A percentile compares a stretch with the other conserved stretches of the same genome.
Conservation (phyloP, 2,329 filamentous ascomycete genomes). For the Cytospora schulzeri region DNA sequence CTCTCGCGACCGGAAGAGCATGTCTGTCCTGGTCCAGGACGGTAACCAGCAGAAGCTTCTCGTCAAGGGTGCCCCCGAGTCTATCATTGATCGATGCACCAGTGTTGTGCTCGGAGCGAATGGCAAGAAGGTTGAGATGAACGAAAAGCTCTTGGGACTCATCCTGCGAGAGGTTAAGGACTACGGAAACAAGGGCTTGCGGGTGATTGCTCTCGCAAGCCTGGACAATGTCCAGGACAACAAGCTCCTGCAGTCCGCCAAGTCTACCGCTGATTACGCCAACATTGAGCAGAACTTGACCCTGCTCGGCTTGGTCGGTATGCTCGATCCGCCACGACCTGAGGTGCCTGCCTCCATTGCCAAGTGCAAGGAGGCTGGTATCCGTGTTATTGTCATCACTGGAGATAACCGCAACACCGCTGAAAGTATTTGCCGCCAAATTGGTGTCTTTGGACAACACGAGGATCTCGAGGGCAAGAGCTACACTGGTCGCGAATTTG, state of each 20-base stretch:
- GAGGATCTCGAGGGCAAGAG: conserved; percentile 91
- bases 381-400: conserved; percentile 96
- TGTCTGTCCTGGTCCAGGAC: conserved; percentile 87
- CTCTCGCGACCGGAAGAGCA: conserved; percentile 96
- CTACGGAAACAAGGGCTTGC: conserved; percentile 89
- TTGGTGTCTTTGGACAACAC: conserved; percentile 82
- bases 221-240: conserved; percentile 74
- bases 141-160: conserved; percentile 67
- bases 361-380: conserved; percentile 90
- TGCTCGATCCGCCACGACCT: conserved; percentile 93
- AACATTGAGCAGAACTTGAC: conserved; percentile 93
- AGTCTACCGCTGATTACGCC: conserved; percentile 80
- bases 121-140: conserved; percentile 75
- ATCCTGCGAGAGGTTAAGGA: conserved; percentile 80
- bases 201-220: conserved; percentile 90
- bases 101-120: conserved; percentile 75
- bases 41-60: conserved; percentile 76
- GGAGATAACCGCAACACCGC: conserved; percentile 98
- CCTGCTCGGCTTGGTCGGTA: conserved; percentile 87
- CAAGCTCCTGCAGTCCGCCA: conserved; percentile 71
- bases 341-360: conserved; percentile 85
- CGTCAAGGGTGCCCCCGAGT: conserved; percentile 95
- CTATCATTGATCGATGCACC: conserved; percentile 89
- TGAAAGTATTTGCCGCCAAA: conserved; percentile 95
- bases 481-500: conserved; percentile 93